Conservation (phyloP, 1,284 basidiomycete genomes). For the Ustilago trichophora region DNA sequence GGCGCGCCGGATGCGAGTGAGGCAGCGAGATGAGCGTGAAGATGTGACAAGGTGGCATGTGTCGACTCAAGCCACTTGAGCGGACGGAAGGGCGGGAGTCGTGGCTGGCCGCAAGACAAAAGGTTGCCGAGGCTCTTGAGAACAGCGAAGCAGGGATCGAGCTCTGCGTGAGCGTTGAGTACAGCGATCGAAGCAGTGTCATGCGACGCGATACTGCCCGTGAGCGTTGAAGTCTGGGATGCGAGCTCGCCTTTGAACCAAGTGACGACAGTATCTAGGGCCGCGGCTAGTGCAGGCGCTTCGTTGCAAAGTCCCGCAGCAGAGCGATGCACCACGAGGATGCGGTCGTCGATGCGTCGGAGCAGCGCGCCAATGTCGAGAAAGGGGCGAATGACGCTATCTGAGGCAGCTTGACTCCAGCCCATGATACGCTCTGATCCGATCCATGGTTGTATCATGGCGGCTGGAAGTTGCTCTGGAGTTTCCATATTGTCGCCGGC, state of each 20-base stretch:
- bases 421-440: slow-evolving; percentile 44
- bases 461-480: neutral
- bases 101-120: slow-evolving; percentile 28
- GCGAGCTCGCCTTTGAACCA: slow-evolving; percentile 47
- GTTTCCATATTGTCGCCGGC: slow-evolving; percentile 3
- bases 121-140: slow-evolving; percentile 35
- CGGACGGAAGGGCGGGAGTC: slow-evolving; percentile 29
- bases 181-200: slow-evolving; percentile 9
- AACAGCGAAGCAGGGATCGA: slow-evolving; percentile 17
- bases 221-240: slow-evolving; percentile 9
- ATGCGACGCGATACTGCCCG: neutral
- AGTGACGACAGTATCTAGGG: slow-evolving; percentile 32
- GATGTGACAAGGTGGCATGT: slow-evolving; percentile 34
- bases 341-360: slow-evolving; percentile 38
- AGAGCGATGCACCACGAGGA: slow-evolving; percentile 19
- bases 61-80: slow-evolving; percentile 30
- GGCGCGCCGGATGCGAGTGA: slow-evolving; percentile 31
- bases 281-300: slow-evolving; percentile 40
- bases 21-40: slow-evolving; percentile 50
- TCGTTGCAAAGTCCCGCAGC: slow-evolving; percentile 23
- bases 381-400: slow-evolving; percentile 31
- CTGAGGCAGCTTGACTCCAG: slow-evolving; percentile 31
- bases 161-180: slow-evolving; percentile 40
- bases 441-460: slow-evolving; percentile 25
- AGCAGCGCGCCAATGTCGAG: slow-evolving; percentile 39